Conservation (phyloP, 768 basidiomycete species). For the Clavaria fumosa region DNA sequence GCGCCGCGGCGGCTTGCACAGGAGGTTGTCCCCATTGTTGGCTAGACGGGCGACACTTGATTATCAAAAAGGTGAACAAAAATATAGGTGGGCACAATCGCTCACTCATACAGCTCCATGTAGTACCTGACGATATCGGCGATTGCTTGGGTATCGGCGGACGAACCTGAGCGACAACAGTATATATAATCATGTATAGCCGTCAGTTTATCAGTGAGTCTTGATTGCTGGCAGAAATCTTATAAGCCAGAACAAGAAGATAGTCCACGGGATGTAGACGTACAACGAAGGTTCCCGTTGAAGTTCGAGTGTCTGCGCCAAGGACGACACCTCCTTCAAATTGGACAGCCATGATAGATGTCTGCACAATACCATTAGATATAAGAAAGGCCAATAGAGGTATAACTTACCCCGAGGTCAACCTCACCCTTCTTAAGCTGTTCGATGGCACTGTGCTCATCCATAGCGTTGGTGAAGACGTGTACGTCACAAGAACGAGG, state of each 20-base stretch:
- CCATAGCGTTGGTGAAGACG: conserved; percentile 18
- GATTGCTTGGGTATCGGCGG: conserved; percentile 94
- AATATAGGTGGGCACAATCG: conserved; percentile 8
- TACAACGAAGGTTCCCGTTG: conserved; percentile 93
- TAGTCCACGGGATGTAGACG: conserved; percentile 11
- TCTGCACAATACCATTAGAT: conserved; percentile 32
- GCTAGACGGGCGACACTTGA: conserved; percentile 16
- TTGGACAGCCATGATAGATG: conserved; percentile 98
- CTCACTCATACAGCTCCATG: conserved; percentile 62
- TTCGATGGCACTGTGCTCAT: conserved; percentile 66
- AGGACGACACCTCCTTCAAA: conserved; percentile 92
- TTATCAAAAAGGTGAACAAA: conserved; percentile 4
- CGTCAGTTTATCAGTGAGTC: conserved; percentile 97
- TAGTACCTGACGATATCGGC: conserved; percentile 82
- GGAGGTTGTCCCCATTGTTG: conserved; percentile 57
- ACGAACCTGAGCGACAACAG: conserved; percentile 96
- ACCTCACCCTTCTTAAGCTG: conserved; percentile 90
- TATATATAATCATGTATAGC: conserved; percentile 96
- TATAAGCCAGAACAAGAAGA: conserved; percentile 5
- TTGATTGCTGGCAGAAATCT: conserved; percentile 54
- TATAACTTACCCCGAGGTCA: conserved; percentile 74
- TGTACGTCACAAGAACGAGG: conserved; percentile 17
- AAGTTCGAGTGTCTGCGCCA: conserved; percentile 95
- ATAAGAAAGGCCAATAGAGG: conserved; percentile 2
- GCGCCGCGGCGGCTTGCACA: conserved; percentile 64